phyloP scores from a whole-genome alignment of 2,329 filamentous ascomycete genomes.

The Cadophora gregata region DNA sequence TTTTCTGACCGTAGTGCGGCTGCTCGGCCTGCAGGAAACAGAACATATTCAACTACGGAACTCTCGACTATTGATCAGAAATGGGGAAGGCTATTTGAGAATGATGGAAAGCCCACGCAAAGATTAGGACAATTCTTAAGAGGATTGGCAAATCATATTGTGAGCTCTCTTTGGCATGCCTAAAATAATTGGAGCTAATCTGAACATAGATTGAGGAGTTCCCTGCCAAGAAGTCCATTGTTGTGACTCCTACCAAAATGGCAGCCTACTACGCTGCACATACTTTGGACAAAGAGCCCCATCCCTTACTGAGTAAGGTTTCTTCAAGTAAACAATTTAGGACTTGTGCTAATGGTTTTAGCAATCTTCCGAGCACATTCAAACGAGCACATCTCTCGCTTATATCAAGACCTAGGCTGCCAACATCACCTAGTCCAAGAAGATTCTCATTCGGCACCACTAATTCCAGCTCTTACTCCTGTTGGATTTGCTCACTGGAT shows the following conservation, averaged over 20 bases:
- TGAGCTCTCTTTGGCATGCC: conserved; percentile 48
- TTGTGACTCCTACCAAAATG: conserved; percentile 79
- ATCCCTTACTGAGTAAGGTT: conserved; percentile 70
- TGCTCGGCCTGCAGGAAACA: conserved; percentile 29
- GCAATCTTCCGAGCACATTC: conserved; percentile 38
- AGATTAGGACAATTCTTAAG: conserved; percentile 74
- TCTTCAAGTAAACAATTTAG: background rate
- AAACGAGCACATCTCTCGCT: conserved; percentile 58
- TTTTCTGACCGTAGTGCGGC: conserved; percentile 36
- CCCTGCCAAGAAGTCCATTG: conserved; percentile 68
- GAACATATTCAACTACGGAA: conserved; percentile 48
- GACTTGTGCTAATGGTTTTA: conserved; percentile 28
- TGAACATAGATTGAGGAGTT: conserved; percentile 68
- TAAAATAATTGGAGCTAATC: conserved; percentile 23
- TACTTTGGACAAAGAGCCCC: conserved; percentile 66
- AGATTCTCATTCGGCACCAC: conserved; percentile 56
- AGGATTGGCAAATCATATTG: conserved; percentile 76
- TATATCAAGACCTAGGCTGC: conserved; percentile 60
- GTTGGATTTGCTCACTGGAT: conserved; percentile 76
- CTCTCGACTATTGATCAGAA: conserved; percentile 69
- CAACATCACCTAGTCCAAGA: conserved; percentile 71
- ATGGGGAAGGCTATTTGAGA: conserved; percentile 79
- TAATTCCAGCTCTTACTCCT: conserved; percentile 69
- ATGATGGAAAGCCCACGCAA: conserved; percentile 68
- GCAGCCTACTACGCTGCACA: conserved; percentile 74